phyloP scores from a whole-genome alignment of 768 basidiomycete genomes.

The Rossbeevera mucosa region DNA sequence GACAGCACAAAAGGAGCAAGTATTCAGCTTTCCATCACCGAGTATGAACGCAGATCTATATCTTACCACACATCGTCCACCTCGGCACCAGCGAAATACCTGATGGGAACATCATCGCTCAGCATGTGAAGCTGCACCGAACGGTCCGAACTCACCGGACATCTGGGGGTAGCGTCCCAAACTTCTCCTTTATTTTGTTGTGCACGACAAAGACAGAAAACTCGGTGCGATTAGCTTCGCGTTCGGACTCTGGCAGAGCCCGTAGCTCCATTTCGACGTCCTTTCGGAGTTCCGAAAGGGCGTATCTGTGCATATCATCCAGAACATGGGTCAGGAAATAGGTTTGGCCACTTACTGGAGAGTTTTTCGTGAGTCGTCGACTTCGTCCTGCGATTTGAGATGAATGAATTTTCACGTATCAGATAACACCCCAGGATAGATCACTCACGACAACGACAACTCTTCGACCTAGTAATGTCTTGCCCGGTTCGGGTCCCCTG shows the following conservation, averaged over 20 bases:
- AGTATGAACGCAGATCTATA: neutral
- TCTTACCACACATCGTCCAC: conserved; percentile 68
- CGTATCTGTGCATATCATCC: conserved; percentile 55
- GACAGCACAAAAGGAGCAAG: conserved; percentile 2
- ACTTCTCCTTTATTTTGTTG: conserved; percentile 88
- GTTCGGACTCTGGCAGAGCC: conserved; percentile 63
- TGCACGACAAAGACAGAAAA: conserved; percentile 94
- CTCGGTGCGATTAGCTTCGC: conserved; percentile 68
- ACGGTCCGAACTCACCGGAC: conserved; percentile 46
- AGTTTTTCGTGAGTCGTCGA: conserved; percentile 87
- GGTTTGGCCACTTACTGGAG: conserved; percentile 55
- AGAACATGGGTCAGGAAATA: conserved; percentile 1
- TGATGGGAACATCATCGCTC: conserved; percentile 19
- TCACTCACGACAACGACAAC: conserved; percentile 75
- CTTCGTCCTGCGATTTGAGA: conserved; percentile 58
- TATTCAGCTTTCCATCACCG: conserved; percentile 8
- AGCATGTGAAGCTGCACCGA: conserved; percentile 1
- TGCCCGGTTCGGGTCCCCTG: conserved; percentile 63
- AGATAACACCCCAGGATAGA: conserved; percentile 9
- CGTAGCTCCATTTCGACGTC: conserved; percentile 77
- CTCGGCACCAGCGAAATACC: conserved; percentile 81
- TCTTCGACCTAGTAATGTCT: conserved; percentile 70
- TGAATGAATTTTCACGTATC: conserved; percentile 2
- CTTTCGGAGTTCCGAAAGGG: conserved; percentile 80
- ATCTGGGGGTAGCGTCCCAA: conserved; percentile 64